Conservation (phyloP, 2,329 filamentous ascomycete species). For the Hortaea werneckii region DNA sequence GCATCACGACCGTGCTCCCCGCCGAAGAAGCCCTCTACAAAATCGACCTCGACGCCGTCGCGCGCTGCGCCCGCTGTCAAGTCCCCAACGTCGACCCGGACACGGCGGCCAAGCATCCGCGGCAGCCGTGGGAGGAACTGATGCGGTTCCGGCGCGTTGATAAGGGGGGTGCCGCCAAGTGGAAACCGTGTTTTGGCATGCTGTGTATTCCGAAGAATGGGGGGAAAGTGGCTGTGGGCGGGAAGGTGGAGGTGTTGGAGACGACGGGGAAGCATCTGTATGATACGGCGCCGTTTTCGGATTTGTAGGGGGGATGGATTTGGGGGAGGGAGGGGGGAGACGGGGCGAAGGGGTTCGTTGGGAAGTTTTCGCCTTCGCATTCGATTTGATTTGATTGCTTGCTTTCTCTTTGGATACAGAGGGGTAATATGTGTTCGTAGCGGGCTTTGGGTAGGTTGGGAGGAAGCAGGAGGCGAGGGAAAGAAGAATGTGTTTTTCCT, state of each 20-base stretch:
- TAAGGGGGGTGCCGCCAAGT: constrained; percentile 48
- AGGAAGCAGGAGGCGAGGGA: no score
- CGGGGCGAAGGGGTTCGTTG: no score
- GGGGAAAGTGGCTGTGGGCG: constrained; percentile 47
- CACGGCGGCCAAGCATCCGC: constrained; percentile 48
- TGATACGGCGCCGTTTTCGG: constrained; percentile 25
- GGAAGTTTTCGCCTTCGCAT: no score
- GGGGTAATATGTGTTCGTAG: no score
- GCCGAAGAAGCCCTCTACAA: constrained; percentile 24
- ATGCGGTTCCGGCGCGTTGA: constrained; percentile 53
- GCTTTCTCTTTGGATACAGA: no score
- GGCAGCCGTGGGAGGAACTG: constrained; percentile 52
- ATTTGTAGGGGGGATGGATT: constrained; percentile 15
- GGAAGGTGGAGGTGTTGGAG: constrained; percentile 47
- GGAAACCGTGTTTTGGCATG: constrained; percentile 60
- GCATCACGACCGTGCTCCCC: constrained; percentile 30
- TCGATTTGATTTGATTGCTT: no score
- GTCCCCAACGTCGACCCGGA: constrained; percentile 56
- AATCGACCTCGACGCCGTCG: constrained; percentile 47
- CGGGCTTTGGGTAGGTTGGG: no score
- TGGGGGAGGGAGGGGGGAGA: not conserved
- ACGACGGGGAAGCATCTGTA: constrained; percentile 50
- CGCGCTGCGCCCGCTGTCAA: constrained; percentile 50
- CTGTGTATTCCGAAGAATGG: constrained; percentile 49
- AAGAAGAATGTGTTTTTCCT: no score